Conservation (phyloP, 306 rosid genomes). For the Hylodesmum podocarpum region DNA sequence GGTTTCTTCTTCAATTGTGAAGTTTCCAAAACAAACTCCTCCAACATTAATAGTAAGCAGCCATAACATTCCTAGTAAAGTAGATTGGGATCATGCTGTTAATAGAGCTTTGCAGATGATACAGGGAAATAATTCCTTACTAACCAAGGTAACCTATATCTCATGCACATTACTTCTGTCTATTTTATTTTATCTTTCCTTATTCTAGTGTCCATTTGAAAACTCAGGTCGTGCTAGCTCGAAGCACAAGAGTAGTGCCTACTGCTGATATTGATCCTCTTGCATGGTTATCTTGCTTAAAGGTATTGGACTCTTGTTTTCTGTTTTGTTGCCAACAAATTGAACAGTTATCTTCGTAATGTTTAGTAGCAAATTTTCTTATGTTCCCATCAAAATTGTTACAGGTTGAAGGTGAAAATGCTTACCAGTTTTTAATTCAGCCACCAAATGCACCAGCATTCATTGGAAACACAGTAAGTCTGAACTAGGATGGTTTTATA, state of each 20-base stretch:
- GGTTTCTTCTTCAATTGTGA: slow-evolving; percentile 68
- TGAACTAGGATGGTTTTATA: neutral
- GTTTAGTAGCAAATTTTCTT: neutral
- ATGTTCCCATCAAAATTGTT: slow-evolving; percentile 28
- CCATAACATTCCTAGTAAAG: slow-evolving; percentile 59
- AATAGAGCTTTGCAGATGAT: slow-evolving; percentile 74
- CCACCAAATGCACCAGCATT: slow-evolving; percentile 88
- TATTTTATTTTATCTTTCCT: neutral
- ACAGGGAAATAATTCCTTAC: slow-evolving; percentile 51
- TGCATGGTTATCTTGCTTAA: slow-evolving; percentile 75
- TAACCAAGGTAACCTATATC: slow-evolving; percentile 54
- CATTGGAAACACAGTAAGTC: slow-evolving; percentile 87
- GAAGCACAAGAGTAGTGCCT: slow-evolving; percentile 85
- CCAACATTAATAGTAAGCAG: slow-evolving; percentile 59
- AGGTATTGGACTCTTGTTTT: slow-evolving; percentile 47
- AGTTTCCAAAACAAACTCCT: slow-evolving; percentile 56
- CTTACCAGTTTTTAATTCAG: slow-evolving; percentile 89
- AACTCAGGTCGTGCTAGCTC: slow-evolving; percentile 89
- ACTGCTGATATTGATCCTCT: slow-evolving; percentile 69
- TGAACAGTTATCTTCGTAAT: neutral
- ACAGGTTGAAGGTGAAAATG: slow-evolving; percentile 76
- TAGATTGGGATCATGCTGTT: slow-evolving; percentile 71
- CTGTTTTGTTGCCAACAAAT: neutral
- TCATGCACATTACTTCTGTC: slow-evolving; percentile 9
- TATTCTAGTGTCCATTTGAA: slow-evolving; percentile 23